Evolutionary conservation across 257 asterid species (phyloP), one percentile per base, ranked within the genome.

Genomic region (Fraxinus americana): DNA sequence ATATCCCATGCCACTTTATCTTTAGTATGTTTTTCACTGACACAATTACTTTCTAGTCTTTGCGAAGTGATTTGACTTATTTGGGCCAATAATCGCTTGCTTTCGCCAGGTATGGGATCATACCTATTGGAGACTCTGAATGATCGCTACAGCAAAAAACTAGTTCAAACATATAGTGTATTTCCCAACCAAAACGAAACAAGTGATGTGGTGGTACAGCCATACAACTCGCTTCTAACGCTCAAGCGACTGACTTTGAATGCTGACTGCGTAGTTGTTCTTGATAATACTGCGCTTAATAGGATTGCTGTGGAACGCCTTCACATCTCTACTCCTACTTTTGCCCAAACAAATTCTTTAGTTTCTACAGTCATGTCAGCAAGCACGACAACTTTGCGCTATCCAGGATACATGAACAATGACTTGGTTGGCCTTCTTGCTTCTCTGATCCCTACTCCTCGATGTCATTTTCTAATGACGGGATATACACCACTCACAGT

Each of bases 311-410:
- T 96, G 77, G 98, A 94, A 85, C 89, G 97, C 82, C 96, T 93
- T 70, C 98, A 96, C 83, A 91, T 96, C 29, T 50, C 94, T n/a
- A 96, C 94, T 81, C 99, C 99, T 67, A 93, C 99, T 65, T 96
- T 96, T 85, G 87, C 96, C 63, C 94, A 96, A 88, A 96, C 97
- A 83, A 96, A 93, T 83, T 96, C 98, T 77, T 86, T 93, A 74
- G 99, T 96, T 82, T 96, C 99, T 73, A 96, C 99, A 65, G 99
- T 96, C 72, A 96, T 96, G 98, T 93, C 98, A 66, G 99, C 99
- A 57, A 96, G 99, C 85, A 96, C 99, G 52, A 96, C 99, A 43
- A 96, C 99, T n/a, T 81, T 96, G 78, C 92, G 99, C 4, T 96
- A 96, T 86, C 98, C 98, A 52, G 99, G 99, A 81, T 96, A 96